Base-by-base conservation (phyloP, 345 rosid genomes). In the Combretum micranthum region DNA sequence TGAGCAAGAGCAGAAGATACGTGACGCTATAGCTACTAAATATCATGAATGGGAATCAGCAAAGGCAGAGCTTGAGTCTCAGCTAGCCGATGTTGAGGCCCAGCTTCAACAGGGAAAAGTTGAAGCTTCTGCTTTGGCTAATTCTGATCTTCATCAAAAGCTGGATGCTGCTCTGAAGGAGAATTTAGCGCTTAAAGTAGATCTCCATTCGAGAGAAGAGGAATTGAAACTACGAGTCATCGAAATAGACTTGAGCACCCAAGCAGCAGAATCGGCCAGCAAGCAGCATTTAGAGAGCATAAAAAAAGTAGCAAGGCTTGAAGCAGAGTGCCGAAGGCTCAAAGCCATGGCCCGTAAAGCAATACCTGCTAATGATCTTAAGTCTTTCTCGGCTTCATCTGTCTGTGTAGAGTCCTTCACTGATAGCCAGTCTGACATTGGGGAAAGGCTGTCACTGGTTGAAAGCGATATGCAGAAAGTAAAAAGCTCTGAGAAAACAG, bases 211-310 rank as follows among this genome's bases (percentile, higher is more conserved):
- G 67, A 75, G 60, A 56, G 22, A 76, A 2, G 83, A 85, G 61
- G 97, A 88, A 68, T 55, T 80, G 39, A 79, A 83, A 62, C 19
- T 82, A 20, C 72, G 82, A 65, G 77, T 71, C 50, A 57, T 79
- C 18, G 99, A 93, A 72, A 84, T 93, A 63, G 96, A 93, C 65
- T 70, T 93, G 80, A 89, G 96, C 75, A 77, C 82, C 44, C 82
- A 80, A 51, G 81, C 97, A 1, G 99, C 99, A 44, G 99, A 93
- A 70, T 66, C 85, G 37, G 96, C 97, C 16, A 86, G 97, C 78
- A 93, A 87, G 72, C 97, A 89, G 59, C 81, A 83, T 52, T 57
- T 93, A 67, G 91, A 89, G 73, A 83, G 93, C 70, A 74, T 89
- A 8, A 93, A 83, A 64, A 93, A 80, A 67, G 65, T 83, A 50